Percentiles rank a stretch among this genome's conserved stretches.
phyloP scores from a whole-genome alignment of 306 rosid species.

The Cucurbita argyrosperma region DNA sequence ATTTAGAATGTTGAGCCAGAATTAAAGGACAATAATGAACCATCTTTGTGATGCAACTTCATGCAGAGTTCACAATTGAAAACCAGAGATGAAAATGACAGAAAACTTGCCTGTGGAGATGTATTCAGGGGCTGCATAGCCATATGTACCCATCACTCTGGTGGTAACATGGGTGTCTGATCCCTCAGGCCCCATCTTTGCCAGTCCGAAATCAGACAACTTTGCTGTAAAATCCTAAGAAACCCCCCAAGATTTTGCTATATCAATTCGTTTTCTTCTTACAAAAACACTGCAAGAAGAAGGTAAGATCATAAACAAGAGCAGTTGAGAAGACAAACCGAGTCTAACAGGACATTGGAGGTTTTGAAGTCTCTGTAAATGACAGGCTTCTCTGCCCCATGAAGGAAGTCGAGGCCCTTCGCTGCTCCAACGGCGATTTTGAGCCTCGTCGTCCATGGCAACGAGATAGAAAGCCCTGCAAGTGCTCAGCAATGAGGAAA shows the following conservation, averaged over 20 bases:
- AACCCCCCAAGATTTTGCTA: neutral
- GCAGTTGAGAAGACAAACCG: constrained; percentile 19
- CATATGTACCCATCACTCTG: constrained; percentile 92
- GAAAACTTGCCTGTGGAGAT: constrained; percentile 53
- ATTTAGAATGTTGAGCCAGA: neutral
- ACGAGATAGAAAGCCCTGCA: constrained; percentile 57
- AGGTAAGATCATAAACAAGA: neutral
- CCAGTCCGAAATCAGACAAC: constrained; percentile 91
- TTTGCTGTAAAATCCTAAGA: constrained; percentile 79
- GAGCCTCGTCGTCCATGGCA: constrained; percentile 85
- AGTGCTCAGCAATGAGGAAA: neutral
- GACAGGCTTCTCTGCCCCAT: constrained; percentile 86
- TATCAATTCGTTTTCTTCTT: neutral
- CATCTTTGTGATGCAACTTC: neutral
- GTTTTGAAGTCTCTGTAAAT: constrained; percentile 91
- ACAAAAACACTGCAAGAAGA: neutral
- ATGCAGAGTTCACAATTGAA: neutral
- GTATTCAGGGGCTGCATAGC: constrained; percentile 95
- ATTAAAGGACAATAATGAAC: neutral
- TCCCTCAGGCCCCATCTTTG: constrained; percentile 96
- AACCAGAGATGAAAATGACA: neutral
- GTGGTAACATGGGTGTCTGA: constrained; percentile 86
- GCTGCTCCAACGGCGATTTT: constrained; percentile 81
- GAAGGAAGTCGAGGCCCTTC: constrained; percentile 86
- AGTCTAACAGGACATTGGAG: constrained; percentile 83